These are phyloP conservation scores for Entomortierella parvispora DNA, from an alignment of 192 early-diverging fungal genomes.

Conservation along the genomic window DNA sequence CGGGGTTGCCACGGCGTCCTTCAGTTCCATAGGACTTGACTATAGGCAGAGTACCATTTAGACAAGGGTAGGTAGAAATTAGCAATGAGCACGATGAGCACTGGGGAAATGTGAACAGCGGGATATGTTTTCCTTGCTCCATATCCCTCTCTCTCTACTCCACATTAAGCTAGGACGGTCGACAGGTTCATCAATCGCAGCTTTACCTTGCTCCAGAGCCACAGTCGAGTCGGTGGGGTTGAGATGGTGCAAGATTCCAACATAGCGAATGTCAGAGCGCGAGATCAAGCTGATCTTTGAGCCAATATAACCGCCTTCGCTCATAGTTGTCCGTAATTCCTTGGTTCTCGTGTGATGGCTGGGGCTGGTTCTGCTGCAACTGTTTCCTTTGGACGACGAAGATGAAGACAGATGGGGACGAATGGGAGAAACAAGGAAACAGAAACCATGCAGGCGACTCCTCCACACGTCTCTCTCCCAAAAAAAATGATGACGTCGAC, in stretches of 20 bases:
- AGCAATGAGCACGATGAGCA: not conserved
- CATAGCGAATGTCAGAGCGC: constrained; percentile 90
- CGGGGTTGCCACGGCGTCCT: constrained; percentile 79
- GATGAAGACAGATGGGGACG: too few species aligned
- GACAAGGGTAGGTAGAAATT: constrained; percentile 1
- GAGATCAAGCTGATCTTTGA: constrained; percentile 82
- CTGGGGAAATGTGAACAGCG: too few species aligned
- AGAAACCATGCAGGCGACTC: too few species aligned
- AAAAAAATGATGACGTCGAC: too few species aligned
- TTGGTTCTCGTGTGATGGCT: not conserved
- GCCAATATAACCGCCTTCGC: constrained; percentile 63
- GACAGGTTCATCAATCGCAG: too few species aligned
- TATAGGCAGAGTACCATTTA: constrained; percentile 30
- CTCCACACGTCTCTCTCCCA: too few species aligned
- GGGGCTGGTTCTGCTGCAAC: not conserved
- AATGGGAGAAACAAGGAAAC: too few species aligned
- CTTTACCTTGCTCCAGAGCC: constrained; percentile 90
- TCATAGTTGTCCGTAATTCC: constrained; percentile 21
- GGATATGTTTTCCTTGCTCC: too few species aligned
- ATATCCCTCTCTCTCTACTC: too few species aligned
- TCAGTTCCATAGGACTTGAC: constrained; percentile 97
- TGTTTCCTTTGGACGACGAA: not conserved
- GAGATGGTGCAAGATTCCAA: constrained; percentile 88
- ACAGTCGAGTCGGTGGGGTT: constrained; percentile 89
- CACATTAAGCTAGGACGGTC: not conserved